phyloP scores from a whole-genome alignment of 2,329 filamentous ascomycete genomes.

The Colletotrichum coccodes region DNA sequence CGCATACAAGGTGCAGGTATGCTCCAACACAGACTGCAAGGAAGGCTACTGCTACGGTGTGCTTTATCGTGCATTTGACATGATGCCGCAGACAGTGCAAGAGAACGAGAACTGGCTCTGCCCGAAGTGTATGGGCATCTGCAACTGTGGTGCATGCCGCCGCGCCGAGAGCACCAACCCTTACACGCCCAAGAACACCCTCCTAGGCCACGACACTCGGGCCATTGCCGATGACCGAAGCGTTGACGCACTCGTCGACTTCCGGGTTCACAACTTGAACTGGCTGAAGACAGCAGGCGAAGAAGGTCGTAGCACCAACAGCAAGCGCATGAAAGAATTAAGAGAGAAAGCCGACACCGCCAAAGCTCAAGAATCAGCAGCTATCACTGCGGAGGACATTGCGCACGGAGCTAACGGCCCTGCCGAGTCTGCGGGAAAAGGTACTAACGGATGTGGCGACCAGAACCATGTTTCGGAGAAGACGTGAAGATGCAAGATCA shows the following conservation, averaged over 20 bases:
- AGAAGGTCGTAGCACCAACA: conserved; percentile 66
- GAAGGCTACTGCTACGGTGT: conserved; percentile 92
- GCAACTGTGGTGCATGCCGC: conserved; percentile 86
- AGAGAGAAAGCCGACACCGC: conserved; percentile 66
- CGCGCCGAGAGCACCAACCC: conserved; percentile 73
- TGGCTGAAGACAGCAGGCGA: conserved; percentile 77
- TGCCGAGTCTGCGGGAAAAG: not conserved
- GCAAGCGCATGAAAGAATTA: conserved; percentile 66
- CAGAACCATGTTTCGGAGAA: conserved; percentile 46
- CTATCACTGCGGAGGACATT: conserved; percentile 35
- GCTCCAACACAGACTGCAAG: conserved; percentile 75
- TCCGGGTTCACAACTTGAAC: conserved; percentile 85
- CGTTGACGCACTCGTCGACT: conserved; percentile 90
- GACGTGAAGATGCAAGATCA: conserved; percentile 26
- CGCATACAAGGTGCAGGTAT: conserved; percentile 86
- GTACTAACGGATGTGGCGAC: conserved; percentile 42
- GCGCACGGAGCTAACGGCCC: conserved; percentile 33
- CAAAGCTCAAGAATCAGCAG: conserved; percentile 59
- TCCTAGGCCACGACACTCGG: conserved; percentile 90
- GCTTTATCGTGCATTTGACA: conserved; percentile 89
- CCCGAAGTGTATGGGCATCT: conserved; percentile 85
- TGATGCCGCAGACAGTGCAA: conserved; percentile 85
- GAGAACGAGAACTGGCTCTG: conserved; percentile 87
- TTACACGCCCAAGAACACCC: conserved; percentile 87
- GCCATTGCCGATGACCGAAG: conserved; percentile 91